Percentiles rank a stretch among this genome's conserved stretches.
Evolutionary conservation across 2,329 filamentous ascomycete species (phyloP).

Genomic region (Graphilbum sp.): DNA sequence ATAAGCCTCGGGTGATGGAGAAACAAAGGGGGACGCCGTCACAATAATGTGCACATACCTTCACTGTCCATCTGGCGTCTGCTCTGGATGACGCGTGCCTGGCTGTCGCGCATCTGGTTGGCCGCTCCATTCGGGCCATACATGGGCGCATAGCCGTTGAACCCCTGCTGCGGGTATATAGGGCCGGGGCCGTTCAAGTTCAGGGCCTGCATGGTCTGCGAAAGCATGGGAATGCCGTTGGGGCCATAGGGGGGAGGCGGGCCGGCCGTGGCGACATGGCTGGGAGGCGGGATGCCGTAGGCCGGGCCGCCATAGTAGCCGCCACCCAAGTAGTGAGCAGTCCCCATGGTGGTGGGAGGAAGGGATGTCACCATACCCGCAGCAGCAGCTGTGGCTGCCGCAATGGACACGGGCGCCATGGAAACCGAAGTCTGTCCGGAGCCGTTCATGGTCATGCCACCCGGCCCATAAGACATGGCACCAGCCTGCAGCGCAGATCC

Average conservation of each 20-base stretch:
- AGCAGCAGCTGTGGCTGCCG: constrained; percentile 13
- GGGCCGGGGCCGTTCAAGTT: constrained; percentile 28
- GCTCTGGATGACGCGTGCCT: constrained; percentile 59
- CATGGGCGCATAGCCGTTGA: constrained; percentile 34
- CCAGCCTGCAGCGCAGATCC: constrained; percentile 65
- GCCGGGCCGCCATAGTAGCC: constrained; percentile 14
- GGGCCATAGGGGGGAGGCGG: constrained; percentile 21
- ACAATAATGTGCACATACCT: constrained; percentile 27
- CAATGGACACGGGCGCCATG: constrained; percentile 8
- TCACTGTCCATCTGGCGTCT: constrained; percentile 61
- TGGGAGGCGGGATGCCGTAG: constrained; percentile 5
- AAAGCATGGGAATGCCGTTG: constrained; percentile 39
- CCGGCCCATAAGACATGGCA: constrained; percentile 62
- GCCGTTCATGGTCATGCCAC: constrained; percentile 23
- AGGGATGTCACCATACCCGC: constrained; percentile 5
- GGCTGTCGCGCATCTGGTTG: constrained; percentile 47
- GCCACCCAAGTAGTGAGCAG: constrained; percentile 13
- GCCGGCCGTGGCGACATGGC: constrained; percentile 5
- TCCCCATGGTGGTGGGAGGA: constrained; percentile 10
- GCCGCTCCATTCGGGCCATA: constrained; percentile 22
- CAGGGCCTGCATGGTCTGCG: constrained; percentile 53
- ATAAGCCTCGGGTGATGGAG: constrained; percentile 1
- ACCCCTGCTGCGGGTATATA: constrained; percentile 41
- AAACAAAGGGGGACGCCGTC: not conserved
- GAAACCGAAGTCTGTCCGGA: constrained; percentile 10